Evolutionary conservation across 2,329 filamentous ascomycete genomes (phyloP).

Genomic region (Neoscytalidium dimidiatum): DNA sequence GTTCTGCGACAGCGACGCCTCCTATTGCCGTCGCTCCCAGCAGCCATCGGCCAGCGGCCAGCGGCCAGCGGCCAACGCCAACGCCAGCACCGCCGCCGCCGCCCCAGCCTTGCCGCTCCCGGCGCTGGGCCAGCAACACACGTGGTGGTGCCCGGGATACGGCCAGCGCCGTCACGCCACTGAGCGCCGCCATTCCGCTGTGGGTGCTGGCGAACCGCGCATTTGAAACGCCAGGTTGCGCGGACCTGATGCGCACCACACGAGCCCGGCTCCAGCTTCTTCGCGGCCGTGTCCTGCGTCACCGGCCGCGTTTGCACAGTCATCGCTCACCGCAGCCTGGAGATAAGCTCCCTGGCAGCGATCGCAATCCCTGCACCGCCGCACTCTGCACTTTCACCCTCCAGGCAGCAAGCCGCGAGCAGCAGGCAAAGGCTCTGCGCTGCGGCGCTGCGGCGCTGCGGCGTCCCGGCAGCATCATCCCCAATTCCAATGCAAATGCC

Average conservation of each 20-base stretch:
- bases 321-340: conserved; percentile 12
- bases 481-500: no score
- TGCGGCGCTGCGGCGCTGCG: no score
- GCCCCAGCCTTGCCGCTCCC: background rate
- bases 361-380: conserved; percentile 11
- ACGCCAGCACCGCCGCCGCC: background rate
- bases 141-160: background rate
- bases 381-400: no score
- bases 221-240: conserved; percentile 13
- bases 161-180: conserved; percentile 12
- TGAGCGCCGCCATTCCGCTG: background rate
- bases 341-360: conserved; percentile 17
- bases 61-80: no score
- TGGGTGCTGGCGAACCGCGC: conserved; percentile 7
- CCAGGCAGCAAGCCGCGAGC: conserved; percentile 2
- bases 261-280: conserved; percentile 14
- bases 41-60: no score
- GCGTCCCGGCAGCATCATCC: no score
- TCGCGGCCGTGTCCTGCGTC: background rate
- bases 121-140: background rate
- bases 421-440: background rate
- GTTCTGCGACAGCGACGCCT: background rate
- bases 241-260: conserved; percentile 1
- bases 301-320: conserved; percentile 6
- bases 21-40: no score